A percentile compares a stretch with the other conserved stretches of the same genome.
These are phyloP conservation scores for Dictyostelium discoideum DNA, from an alignment of 78 protist species.

Conservation along the genomic window DNA sequence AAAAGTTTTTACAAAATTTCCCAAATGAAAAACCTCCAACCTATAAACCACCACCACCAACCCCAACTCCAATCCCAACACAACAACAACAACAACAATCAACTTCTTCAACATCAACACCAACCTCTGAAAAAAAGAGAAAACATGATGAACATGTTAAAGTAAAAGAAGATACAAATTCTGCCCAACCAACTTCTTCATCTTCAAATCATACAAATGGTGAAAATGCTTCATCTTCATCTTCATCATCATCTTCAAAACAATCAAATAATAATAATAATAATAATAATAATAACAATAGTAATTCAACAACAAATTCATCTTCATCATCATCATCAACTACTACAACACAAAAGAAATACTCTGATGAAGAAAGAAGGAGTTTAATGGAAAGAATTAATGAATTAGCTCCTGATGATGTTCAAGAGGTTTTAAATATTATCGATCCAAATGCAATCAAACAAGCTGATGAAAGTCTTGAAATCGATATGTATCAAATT, in stretches of 20 bases:
- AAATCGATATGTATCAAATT: conserved; percentile 66
- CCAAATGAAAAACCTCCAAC: conserved; percentile 39
- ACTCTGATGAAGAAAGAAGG: conserved; percentile 30
- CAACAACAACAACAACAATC: not conserved
- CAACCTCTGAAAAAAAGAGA: not conserved
- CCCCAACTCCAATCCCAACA: not conserved
- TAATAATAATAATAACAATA: no score
- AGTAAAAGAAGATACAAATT: not conserved
- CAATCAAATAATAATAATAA: not conserved
- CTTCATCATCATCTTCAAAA: conserved; percentile 5
- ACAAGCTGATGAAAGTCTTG: conserved; percentile 41
- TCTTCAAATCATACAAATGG: not conserved
- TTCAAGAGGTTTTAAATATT: not conserved
- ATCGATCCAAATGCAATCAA: conserved; percentile 58
- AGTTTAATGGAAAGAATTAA: conserved; percentile 28
- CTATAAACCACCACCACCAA: not conserved
- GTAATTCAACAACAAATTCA: not conserved
- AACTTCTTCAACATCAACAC: not conserved
- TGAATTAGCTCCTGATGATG: not conserved
- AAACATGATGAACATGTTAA: not conserved
- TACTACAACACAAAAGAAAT: conserved; percentile 1
- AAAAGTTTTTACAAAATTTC: conserved; percentile 4
- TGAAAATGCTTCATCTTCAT: conserved; percentile 19
- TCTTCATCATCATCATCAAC: not conserved
- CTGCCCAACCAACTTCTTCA: not conserved